Conservation (phyloP, 2,329 filamentous ascomycete species). For the Apiospora hydei region DNA sequence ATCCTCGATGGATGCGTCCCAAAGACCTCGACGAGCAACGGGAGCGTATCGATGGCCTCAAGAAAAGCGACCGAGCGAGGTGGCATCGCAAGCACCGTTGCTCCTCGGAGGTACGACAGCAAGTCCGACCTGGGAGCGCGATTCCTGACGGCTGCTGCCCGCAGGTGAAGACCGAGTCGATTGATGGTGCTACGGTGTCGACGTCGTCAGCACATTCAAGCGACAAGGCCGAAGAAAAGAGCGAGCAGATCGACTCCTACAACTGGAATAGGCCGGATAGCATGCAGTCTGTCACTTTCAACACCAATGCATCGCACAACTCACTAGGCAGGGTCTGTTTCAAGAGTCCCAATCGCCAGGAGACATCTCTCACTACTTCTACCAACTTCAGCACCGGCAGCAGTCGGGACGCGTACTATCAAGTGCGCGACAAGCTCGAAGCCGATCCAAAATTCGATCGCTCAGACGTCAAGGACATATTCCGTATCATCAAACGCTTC, state of each 20-base stretch:
- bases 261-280: conserved; percentile 28
- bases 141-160: conserved; percentile 34
- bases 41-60: conserved; percentile 52
- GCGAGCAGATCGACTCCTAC: conserved; percentile 28
- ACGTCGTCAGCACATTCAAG: conserved; percentile 36
- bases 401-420: conserved; percentile 38
- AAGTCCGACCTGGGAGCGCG: not conserved
- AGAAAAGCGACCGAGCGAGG: conserved; percentile 44
- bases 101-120: conserved; percentile 29
- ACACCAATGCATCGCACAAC: not conserved
- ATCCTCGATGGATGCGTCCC: conserved; percentile 64
- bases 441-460: conserved; percentile 29
- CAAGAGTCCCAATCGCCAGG: conserved; percentile 35
- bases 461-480: conserved; percentile 42
- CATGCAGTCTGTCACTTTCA: not conserved
- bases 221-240: conserved; percentile 29
- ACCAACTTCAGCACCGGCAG: conserved; percentile 48
- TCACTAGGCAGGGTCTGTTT: conserved; percentile 33
- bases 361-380: conserved; percentile 47
- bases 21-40: conserved; percentile 59
- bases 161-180: conserved; percentile 31
- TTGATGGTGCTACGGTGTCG: conserved; percentile 35
- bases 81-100: conserved; percentile 34
- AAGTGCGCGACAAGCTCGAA: conserved; percentile 25
- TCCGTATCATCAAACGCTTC: conserved; percentile 36